Evolutionary conservation across 1,284 basidiomycete genomes (phyloP), one percentile per base, ranked within the genome.

Genomic region (Sporisorium graminicola): DNA sequence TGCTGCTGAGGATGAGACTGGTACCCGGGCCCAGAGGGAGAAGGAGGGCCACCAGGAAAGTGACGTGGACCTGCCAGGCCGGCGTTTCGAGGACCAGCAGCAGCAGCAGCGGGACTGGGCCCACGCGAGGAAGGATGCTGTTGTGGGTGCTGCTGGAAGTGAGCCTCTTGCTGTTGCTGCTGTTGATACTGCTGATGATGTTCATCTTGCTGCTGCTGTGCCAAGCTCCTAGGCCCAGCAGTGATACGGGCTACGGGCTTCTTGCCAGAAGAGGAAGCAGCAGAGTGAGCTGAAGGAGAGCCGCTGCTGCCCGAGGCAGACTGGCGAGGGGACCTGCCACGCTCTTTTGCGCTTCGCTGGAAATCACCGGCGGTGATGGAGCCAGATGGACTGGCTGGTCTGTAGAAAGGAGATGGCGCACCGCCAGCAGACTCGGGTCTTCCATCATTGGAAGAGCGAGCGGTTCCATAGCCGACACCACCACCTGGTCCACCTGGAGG

Each of bases 401-500:
- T 51, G 27, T 65, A 63, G 26, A 65, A 74, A 0, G 70, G 71
- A 33, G 63, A 61, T 9, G 52, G 55, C n/a, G n/a, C n/a, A 13
- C 56, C 51, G 20, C 31, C 29, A 9, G 62, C 56, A 10, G 67
- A 58, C 42, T 81, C 79, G 2, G 73, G 80, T 26, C 80, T 56
- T 18, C 81, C 81, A 55, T 82, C 81, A 53, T 82, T 82, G 46
- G 66, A 74, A 31, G 71, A 76, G 16, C 40, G 51, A 3, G 78
- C 74, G 13, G 74, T 78, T 0, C 81, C 81, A 42, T 82, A 82
- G 5, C 81, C 81, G 0, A 77, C 65, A 1, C 81, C 81, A 4
- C 81, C 81, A 1, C 81, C 81, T 3, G 79, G 79, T 18, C 81
- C 81, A 22, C 81, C 81, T n/a, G 78, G 64, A 3, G 81, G 81